These are phyloP conservation scores for Chlorella ohadii DNA, from an alignment of 139 green algal species.

Conservation along the genomic window DNA sequence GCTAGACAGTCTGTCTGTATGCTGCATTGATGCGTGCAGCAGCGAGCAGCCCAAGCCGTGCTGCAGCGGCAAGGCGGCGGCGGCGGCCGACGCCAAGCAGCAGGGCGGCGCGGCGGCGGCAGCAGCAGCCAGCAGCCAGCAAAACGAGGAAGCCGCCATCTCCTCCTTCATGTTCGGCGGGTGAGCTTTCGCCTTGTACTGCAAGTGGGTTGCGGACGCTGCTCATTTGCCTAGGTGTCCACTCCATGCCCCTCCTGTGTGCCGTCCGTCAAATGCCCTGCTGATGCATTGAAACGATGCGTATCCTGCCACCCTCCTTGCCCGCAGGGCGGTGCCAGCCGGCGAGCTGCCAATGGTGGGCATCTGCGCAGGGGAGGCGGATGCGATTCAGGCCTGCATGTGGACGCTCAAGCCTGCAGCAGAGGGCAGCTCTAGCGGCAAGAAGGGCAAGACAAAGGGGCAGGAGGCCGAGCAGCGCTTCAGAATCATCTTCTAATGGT, in stretches of 20 bases:
- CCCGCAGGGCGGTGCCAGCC: neutral
- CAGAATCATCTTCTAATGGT: conserved; percentile 20
- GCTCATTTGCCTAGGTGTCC: too few species aligned
- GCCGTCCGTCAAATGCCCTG: too few species aligned
- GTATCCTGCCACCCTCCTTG: neutral
- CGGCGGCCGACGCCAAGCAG: neutral
- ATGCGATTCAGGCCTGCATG: conserved; percentile 30
- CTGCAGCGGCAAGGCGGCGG: conserved; percentile 20
- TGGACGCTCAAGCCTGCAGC: neutral
- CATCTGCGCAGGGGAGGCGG: neutral
- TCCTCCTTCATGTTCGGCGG: conserved; percentile 26
- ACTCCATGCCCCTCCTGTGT: too few species aligned
- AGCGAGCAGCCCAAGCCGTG: neutral
- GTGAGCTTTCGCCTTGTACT: too few species aligned
- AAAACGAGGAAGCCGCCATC: neutral
- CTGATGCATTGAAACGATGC: too few species aligned
- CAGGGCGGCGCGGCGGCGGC: conserved; percentile 2
- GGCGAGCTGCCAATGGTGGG: conserved; percentile 6
- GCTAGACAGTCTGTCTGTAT: neutral
- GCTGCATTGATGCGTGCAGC: neutral
- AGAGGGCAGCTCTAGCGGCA: neutral
- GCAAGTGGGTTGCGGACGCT: too few species aligned
- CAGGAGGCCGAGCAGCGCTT: conserved; percentile 20
- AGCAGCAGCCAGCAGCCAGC: conserved; percentile 5
- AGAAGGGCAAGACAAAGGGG: conserved; percentile 2